Evolutionary conservation across 1,139 yeast genomes (phyloP).

Genomic region (Eremothecium cymbalariae): DNA sequence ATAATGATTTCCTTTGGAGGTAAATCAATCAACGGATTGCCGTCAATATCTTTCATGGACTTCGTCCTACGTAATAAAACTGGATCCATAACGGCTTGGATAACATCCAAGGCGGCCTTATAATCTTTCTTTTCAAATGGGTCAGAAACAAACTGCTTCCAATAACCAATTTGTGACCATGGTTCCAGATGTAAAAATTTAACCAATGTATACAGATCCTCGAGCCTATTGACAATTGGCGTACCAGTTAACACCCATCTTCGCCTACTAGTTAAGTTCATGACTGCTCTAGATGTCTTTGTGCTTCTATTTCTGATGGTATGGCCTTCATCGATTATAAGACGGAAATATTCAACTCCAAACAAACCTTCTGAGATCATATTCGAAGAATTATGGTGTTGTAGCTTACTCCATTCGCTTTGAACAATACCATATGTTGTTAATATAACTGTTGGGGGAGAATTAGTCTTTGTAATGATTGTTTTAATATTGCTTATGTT

Average conservation of each 20-base stretch:
- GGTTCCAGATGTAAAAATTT: constrained; percentile 75
- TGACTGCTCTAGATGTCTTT: constrained; percentile 73
- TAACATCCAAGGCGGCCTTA: constrained; percentile 68
- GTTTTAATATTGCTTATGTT: constrained; percentile 42
- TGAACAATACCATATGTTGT: constrained; percentile 88
- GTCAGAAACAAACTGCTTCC: constrained; percentile 80
- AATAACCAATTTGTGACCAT: constrained; percentile 78
- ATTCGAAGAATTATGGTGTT: constrained; percentile 9
- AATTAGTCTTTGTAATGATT: constrained; percentile 22
- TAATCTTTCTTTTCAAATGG: constrained; percentile 75
- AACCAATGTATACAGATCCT: constrained; percentile 74
- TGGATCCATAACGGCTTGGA: constrained; percentile 80
- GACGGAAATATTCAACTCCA: constrained; percentile 66
- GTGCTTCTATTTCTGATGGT: constrained; percentile 75
- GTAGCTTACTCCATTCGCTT: constrained; percentile 48
- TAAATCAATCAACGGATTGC: constrained; percentile 63
- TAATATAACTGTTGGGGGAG: constrained; percentile 64
- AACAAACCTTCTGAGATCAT: constrained; percentile 45
- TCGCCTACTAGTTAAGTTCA: constrained; percentile 53
- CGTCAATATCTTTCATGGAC: constrained; percentile 67
- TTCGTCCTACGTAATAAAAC: constrained; percentile 79
- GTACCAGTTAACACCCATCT: constrained; percentile 93
- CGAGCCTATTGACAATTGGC: constrained; percentile 81
- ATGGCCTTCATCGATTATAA: constrained; percentile 90
- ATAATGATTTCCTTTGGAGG: constrained; percentile 71